Percentiles rank a stretch among this genome's conserved stretches.
phyloP scores from a whole-genome alignment of 169 alveolate genomes.

The Plasmodium ovale region DNA sequence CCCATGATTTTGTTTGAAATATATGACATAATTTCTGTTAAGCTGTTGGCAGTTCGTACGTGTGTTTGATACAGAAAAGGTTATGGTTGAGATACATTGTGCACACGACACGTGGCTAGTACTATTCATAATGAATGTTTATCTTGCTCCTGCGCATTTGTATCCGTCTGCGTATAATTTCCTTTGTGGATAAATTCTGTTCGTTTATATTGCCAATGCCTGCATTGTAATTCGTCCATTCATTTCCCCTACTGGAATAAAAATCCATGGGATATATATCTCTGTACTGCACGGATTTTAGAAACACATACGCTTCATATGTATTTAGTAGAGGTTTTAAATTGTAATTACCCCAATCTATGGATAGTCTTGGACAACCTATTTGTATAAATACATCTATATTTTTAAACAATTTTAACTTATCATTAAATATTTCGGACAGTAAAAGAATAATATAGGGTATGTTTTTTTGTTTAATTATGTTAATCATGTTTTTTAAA shows the following conservation, averaged over 20 bases:
- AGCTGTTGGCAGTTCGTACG: no score
- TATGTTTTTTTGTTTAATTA: constrained; percentile 65
- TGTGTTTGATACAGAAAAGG: no score
- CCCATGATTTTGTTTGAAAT: no score
- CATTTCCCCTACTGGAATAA: constrained; percentile 91
- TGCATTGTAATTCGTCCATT: constrained; percentile 90
- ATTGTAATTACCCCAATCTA: constrained; percentile 98
- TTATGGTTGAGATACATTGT: no score
- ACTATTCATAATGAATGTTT: constrained; percentile 48
- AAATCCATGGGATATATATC: constrained; percentile 92
- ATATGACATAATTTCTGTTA: no score
- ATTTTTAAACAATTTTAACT: constrained; percentile 76
- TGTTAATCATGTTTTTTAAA: constrained; percentile 72
- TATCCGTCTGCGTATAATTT: constrained; percentile 49
- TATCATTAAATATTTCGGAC: constrained; percentile 84
- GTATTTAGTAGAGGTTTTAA: constrained; percentile 96
- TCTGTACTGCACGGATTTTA: constrained; percentile 84
- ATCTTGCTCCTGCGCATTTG: constrained; percentile 44
- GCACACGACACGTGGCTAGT: no score
- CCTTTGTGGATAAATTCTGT: constrained; percentile 50
- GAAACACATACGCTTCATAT: constrained; percentile 97
- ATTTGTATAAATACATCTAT: constrained; percentile 90
- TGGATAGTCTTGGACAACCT: constrained; percentile 99
- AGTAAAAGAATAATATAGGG: constrained; percentile 75
- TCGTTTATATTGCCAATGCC: constrained; percentile 54